Base-by-base conservation (phyloP, 352 stramenopile genomes). In the Elongisporangium senticosum region DNA sequence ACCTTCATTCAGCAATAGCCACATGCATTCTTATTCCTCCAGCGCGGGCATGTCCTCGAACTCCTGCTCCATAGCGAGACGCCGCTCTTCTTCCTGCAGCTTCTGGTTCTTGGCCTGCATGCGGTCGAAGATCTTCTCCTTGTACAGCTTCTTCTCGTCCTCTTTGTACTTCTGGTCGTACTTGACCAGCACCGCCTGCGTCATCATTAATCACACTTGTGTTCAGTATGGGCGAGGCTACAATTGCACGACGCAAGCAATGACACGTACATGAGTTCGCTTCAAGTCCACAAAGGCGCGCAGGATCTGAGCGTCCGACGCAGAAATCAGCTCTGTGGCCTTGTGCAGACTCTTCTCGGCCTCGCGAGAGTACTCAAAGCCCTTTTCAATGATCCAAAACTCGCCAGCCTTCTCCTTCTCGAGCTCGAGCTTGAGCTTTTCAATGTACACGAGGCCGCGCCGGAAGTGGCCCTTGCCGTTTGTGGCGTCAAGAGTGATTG, bases 371-470 rank as follows among this genome's bases (percentile, higher is more conserved):
- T 75, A 95, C 67, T 95, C 79, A 49, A 80, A 90, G 22, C 77
- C 85, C 56, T 93, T 93, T 59, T 95, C 85, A 24, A 95, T 70
- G 53, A 95, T 90, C 85, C 85, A 95, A 37, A 95, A 95, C 54
- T 95, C 79, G 58, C 79, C 78, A 22, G 77, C 77, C 54, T 83
- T 72, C 59, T 95, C 85, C 49, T 95, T 95, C 21, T 83, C 81
- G 0, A 95, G 61, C 61, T 95, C 85, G 13, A 63, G 64, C 55
- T 90, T 90, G 40, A 95, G 67, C 55, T 95, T 95, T 56, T 91
- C 83, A 15, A 78, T 86, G 56, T 78, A 95, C 15, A 93, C 85
- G 14, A 95, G 68, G 7, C 72, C 78, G 20, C 83, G 83, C 50
- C 85, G 85, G 63, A 92, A 95, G 59, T 95, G 81, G 37, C 77